These are phyloP conservation scores for Stephania japonica DNA, from an alignment of 164 flowering plant species.

Conservation along the genomic window DNA sequence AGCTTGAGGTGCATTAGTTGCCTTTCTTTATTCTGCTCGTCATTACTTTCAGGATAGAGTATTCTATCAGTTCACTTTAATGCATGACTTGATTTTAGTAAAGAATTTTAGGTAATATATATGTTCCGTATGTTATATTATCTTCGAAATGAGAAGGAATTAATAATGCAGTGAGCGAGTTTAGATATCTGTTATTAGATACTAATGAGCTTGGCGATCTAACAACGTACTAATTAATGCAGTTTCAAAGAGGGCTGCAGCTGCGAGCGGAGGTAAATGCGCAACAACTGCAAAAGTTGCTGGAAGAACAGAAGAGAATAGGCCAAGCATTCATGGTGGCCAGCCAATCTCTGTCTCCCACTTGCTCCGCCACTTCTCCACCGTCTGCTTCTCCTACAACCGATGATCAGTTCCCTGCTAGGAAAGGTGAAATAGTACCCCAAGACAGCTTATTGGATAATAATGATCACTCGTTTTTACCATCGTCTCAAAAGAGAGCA, in stretches of 20 bases:
- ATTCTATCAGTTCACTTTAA: too few species aligned
- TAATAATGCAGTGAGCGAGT: too few species aligned
- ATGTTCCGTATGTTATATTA: too few species aligned
- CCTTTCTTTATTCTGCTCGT: background rate
- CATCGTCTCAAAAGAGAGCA: conserved; percentile 9
- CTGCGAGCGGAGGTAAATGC: conserved; percentile 19
- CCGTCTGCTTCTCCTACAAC: background rate
- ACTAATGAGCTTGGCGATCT: background rate
- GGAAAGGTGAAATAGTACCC: background rate
- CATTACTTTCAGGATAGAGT: background rate
- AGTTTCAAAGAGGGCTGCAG: conserved; percentile 16
- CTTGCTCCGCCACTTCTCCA: background rate
- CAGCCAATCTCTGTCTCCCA: conserved; percentile 6
- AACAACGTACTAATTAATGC: background rate
- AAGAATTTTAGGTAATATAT: background rate
- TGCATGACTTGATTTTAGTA: background rate
- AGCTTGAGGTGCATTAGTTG: conserved; percentile 5
- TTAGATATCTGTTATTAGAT: too few species aligned
- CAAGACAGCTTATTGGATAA: background rate
- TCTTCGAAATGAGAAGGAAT: too few species aligned
- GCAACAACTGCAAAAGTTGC: conserved; percentile 15
- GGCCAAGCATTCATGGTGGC: conserved; percentile 14
- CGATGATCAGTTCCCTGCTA: background rate
- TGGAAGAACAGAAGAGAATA: conserved; percentile 13
- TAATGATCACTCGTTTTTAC: background rate